phyloP scores from a whole-genome alignment of 805 yeast genomes.

The Yarrowia sp. region DNA sequence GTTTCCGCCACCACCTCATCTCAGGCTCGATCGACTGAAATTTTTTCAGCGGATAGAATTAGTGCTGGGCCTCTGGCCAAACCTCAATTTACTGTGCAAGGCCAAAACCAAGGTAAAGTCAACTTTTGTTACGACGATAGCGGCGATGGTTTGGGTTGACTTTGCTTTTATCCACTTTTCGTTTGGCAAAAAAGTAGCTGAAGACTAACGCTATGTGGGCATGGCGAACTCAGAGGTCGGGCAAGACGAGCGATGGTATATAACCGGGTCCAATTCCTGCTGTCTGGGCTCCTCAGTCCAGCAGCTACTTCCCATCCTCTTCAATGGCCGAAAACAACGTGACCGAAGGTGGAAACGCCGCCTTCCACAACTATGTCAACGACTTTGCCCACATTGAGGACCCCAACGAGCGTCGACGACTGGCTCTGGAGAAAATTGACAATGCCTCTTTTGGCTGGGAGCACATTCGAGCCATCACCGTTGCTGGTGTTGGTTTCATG shows the following conservation, averaged over 20 bases:
- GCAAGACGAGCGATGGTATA: background rate
- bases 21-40: no score
- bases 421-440: slow-evolving; percentile 65
- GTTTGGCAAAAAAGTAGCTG: background rate
- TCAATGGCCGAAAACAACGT: slow-evolving; percentile 31
- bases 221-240: background rate
- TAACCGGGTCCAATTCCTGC: background rate
- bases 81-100: background rate
- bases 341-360: slow-evolving; percentile 59
- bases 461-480: slow-evolving; percentile 66
- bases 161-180: slow-evolving; percentile 1
- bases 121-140: background rate
- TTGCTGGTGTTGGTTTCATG: slow-evolving; percentile 93
- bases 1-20: no score
- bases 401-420: slow-evolving; percentile 64
- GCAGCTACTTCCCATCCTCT: slow-evolving; percentile 1
- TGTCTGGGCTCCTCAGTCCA: background rate
- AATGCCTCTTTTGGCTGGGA: slow-evolving; percentile 66
- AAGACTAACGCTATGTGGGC: slow-evolving; percentile 9
- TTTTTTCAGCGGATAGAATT: background rate
- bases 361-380: slow-evolving; percentile 62
- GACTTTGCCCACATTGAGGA: slow-evolving; percentile 64
- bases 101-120: no score
- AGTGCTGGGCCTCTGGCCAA: no score
- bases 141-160: background rate